Conservation (phyloP, 768 basidiomycete species). For the Amanita muscaria region DNA sequence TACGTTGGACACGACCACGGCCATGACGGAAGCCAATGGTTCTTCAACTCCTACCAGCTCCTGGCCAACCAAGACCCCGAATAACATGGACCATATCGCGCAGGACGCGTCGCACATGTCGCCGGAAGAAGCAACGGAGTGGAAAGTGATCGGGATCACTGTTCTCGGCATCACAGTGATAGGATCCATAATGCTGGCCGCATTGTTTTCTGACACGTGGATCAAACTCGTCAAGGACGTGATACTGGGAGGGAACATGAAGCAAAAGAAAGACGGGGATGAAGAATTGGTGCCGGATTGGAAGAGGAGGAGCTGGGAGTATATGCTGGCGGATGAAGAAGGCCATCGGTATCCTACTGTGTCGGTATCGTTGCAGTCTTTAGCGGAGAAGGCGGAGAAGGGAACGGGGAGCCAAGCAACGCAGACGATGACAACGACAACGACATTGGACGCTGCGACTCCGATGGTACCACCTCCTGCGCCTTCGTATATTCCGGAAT, state of each 20-base stretch:
- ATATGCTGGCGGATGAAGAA: conserved; percentile 36
- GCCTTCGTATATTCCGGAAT: conserved; percentile 17
- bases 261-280: conserved; percentile 24
- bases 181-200: conserved; percentile 42
- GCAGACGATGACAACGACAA: too few species aligned
- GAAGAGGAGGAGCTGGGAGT: conserved; percentile 53
- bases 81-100: background rate
- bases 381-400: conserved; percentile 22
- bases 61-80: background rate
- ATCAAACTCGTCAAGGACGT: conserved; percentile 51
- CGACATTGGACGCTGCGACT: background rate
- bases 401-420: too few species aligned
- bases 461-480: conserved; percentile 9
- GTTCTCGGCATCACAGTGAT: conserved; percentile 56
- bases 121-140: conserved; percentile 39
- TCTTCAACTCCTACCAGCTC: background rate
- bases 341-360: conserved; percentile 41
- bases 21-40: background rate
- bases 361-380: conserved; percentile 27
- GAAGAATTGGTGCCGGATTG: conserved; percentile 61
- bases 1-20: background rate
- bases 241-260: conserved; percentile 26
- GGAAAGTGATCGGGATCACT: conserved; percentile 65
- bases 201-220: conserved; percentile 68
- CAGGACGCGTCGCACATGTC: conserved; percentile 22